Base-by-base conservation (phyloP, 179 eudicot species). In the Patellifolia procumbens region DNA sequence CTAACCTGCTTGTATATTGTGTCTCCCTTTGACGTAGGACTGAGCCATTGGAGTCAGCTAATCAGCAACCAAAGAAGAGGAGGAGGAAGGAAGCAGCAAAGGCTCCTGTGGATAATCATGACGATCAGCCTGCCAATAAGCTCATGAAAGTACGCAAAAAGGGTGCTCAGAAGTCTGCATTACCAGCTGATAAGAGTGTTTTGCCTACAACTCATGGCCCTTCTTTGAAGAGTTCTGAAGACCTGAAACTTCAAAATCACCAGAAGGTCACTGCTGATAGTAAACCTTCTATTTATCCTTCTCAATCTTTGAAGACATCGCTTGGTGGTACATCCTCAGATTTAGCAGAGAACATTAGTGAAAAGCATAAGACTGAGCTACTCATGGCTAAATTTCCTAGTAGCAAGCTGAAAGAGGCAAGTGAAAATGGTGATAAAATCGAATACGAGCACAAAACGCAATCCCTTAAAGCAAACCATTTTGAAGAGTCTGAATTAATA, bases 21-120 rank as follows among this genome's bases (percentile, higher is more conserved):
- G 22, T 73, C 45, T 71, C 19, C 46, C 31, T 35, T 60, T 13
- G 65, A 11, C 46, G n/a, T 29, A 59, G 79, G 64, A 74, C 62
- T 74, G 79, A 82, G 35, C 80, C 79, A 35, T 42, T 70, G 46
- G 85, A 71, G 78, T 74, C 88, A 37, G 79, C 88, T 75, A 74
- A 35, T 78, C 91, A 85, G 80, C 94, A 88, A 77, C 94, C 90
- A 28, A 91, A 86, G 85, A 96, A 91, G 76, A 88, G 99, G 82
- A 89, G 91, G 78, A 87, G 98, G 69, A 89, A 88, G 83, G 93
- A 89, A 79, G 72, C 81, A 59, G 78, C 73, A 52, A 90, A 91
- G 79, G 84, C 74, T 83, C 79, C 75, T 42, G 85, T 81, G n/a
- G 89, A 84, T 64, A 78, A 75, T 74, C 83, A 80, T 71, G 86